Conservation (phyloP, 192 early-diverging fungal genomes). For the Rhizophlyctis rosea region DNA sequence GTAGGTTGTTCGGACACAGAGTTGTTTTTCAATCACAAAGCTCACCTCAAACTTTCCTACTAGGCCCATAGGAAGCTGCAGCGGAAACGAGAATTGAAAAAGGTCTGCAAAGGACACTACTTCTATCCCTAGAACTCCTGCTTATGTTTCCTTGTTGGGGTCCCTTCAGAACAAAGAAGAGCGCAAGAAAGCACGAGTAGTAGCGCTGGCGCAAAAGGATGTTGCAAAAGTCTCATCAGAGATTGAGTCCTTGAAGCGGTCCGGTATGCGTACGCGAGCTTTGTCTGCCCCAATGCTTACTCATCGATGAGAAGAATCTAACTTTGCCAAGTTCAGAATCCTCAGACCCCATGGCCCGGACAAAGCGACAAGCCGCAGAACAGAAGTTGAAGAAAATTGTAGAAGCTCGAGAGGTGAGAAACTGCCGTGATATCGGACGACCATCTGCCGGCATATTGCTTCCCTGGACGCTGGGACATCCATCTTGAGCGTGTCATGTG, state of each 20-base stretch:
- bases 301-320: neutral
- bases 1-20: conserved; percentile 22
- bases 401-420: conserved; percentile 57
- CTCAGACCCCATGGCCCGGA: conserved; percentile 17
- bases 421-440: too few species aligned
- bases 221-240: conserved; percentile 51
- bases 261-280: conserved; percentile 37
- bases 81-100: conserved; percentile 59
- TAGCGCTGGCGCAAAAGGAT: conserved; percentile 56
- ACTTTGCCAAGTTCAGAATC: conserved; percentile 5
- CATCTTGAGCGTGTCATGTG: conserved; percentile 1
- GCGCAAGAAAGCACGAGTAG: conserved; percentile 51
- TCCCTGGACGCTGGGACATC: neutral
- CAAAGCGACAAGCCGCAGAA: conserved; percentile 41
- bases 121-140: neutral
- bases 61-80: conserved; percentile 45
- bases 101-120: conserved; percentile 35
- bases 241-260: conserved; percentile 36
- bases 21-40: neutral
- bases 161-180: conserved; percentile 62
- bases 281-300: too few species aligned
- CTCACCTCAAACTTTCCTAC: neutral
- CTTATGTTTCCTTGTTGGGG: neutral
- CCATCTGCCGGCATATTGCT: conserved; percentile 4
- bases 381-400: conserved; percentile 54